Base-by-base conservation (phyloP, 2,329 filamentous ascomycete species). In the Apiospora phragmitis region DNA sequence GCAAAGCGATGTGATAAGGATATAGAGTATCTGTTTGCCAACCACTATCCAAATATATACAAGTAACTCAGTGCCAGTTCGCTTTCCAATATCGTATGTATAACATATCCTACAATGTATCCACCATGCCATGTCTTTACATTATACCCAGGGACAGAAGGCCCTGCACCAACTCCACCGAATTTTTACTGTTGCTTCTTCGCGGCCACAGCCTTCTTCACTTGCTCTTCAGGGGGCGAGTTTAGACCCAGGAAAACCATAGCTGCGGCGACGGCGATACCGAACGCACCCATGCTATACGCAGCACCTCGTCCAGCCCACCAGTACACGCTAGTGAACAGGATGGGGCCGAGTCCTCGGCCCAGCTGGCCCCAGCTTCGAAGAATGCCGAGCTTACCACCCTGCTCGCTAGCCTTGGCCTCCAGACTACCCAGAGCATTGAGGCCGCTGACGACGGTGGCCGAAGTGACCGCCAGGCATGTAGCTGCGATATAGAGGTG, bases 311-410 rank as follows among this genome's bases (percentile, higher is more conserved):
- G 87, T 0, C 96, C 96, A 8, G 94, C 95, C 96, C 96, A 99
- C 96, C 96, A 99, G 83, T 99, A 99, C 70, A 99, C 85, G 67
- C 94, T 94, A 73, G 96, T 98, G 79, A 99, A 99, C 45, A 97
- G 83, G 5, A 99, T 81, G 0, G 96, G 96, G 0, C 96, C 96
- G 14, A 97, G 81, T 0, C 95, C 94, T 43, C 96, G 88, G 3
- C 96, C 96, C 4, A 95, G 88, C 85, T 99, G 96, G 7, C 96
- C 95, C 91, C 86, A 91, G 75, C 87, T 90, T 38, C 96, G 87
- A 75, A 98, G 87, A 71, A 93, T 91, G 4, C 96, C 96, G 68
- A 99, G 84, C 78, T 97, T 97, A 65, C 91, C 91, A 3, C 96
- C 96, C 51, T 95, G 87, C 82, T 98, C 95, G 47, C 87, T 88